phyloP scores from a whole-genome alignment of 148 eudicot genomes.

The Persicaria maculosa region DNA sequence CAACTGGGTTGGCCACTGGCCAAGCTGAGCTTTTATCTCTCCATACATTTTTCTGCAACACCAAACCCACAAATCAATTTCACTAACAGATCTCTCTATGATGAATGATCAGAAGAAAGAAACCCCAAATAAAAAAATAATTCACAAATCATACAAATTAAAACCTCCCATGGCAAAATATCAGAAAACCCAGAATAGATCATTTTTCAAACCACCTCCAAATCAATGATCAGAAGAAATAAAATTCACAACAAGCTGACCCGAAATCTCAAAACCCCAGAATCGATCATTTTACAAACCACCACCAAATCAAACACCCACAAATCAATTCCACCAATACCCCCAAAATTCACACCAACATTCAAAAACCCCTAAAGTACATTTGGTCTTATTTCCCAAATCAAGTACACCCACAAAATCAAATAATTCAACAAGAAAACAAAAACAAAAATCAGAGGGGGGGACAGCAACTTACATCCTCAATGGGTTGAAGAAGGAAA shows the following conservation, averaged over 20 bases:
- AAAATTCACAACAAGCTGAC: neutral
- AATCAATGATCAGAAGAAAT: conserved; percentile 6
- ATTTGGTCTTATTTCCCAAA: neutral
- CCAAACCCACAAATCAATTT: conserved; percentile 11
- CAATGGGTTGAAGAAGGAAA: conserved; percentile 75
- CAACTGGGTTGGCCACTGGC: conserved; percentile 87
- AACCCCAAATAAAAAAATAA: neutral
- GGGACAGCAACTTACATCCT: conserved; percentile 35
- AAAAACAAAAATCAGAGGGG: neutral
- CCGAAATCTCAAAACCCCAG: neutral
- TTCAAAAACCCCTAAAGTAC: neutral
- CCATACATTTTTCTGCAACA: conserved; percentile 51
- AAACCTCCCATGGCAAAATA: no score
- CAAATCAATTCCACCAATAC: no score
- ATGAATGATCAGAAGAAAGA: neutral
- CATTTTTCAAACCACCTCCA: neutral
- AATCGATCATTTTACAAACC: no score
- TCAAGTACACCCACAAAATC: neutral
- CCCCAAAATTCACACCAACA: no score
- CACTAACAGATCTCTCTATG: neutral
- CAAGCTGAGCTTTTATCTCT: conserved; percentile 67
- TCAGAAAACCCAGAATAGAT: no score
- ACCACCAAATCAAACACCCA: no score
- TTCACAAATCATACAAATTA: neutral
- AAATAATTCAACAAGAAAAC: neutral